Evolutionary conservation across 2,329 filamentous ascomycete genomes (phyloP), one percentile per base, ranked within the genome.

Genomic region (Pyricularia sp.): DNA sequence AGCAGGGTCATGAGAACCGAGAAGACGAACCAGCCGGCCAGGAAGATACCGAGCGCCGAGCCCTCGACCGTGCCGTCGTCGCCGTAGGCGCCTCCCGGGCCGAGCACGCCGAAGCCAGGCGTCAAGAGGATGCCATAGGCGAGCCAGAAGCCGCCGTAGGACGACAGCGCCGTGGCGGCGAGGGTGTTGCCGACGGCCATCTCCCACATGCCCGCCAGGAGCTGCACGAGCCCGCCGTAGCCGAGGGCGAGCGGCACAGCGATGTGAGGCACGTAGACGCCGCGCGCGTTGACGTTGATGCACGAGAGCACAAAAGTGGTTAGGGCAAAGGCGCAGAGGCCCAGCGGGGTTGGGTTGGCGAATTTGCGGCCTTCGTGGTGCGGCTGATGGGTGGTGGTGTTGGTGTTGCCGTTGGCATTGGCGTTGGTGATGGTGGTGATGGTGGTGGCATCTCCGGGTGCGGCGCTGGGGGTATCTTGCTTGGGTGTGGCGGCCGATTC

Each of bases 171-270:
- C 28, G 91, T 94, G 68, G 91, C 92, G 83, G 91, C 91, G 73
- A 94, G 94, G 12, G 92, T 94, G 83, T 94, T 94, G 69, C 91
- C 92, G n/a, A 92, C 85, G 50, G 91, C 91, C 87, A 94, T 92
- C 81, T 94, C 92, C 92, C 92, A 95, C 92, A 94, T 95, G 81
- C 92, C 92, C 72, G 92, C 90, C 26, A 92, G 82, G 67, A 94
- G 83, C 81, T 95, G 92, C 61, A 94, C 87, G 20, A 93, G 82
- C 74, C 91, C 92, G 74, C 92, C 92, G 77, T 94, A 94, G 28
- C 85, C 91, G 73, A 90, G 90, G 6, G 91, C 90, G 20, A 90
- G 80, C 14, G 87, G 86, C 11, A 93, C 83, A 64, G 90, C 88
- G 69, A 94, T 85, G 76, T 88, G 90, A 65, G 90, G 88, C 2